Evolutionary conservation across 169 alveolate genomes (phyloP).

Genomic region (Plasmodium malariae): DNA sequence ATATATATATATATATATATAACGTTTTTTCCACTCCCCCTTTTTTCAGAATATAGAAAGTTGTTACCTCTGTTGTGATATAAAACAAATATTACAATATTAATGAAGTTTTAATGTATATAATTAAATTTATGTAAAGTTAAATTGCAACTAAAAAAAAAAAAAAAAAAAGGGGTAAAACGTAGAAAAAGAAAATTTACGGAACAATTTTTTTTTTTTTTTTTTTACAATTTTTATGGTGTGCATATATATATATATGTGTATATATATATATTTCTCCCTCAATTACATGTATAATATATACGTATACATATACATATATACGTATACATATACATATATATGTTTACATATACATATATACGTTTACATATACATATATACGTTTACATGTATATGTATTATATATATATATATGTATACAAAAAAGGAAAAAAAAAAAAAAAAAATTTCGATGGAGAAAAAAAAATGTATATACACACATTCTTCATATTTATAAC

Average conservation of each 20-base stretch:
- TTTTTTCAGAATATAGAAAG: not conserved
- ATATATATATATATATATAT: not conserved
- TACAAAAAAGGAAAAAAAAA: conserved; percentile 19
- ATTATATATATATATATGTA: conserved; percentile 11
- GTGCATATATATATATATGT: no score
- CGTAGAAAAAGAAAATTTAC: not conserved
- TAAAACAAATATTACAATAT: not conserved
- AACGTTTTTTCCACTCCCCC: not conserved
- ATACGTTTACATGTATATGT: conserved; percentile 9
- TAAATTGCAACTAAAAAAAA: not conserved
- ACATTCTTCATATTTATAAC: not conserved
- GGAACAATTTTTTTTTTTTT: not conserved
- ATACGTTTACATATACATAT: not conserved
- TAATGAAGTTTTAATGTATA: not conserved
- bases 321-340: not conserved
- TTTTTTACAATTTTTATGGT: no score
- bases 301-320: not conserved
- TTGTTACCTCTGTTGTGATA: not conserved
- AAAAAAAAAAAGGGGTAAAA: not conserved
- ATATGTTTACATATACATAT: not conserved
- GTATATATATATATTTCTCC: no score
- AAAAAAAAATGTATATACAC: conserved; percentile 7
- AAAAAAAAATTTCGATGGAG: conserved; percentile 27
- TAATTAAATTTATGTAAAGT: not conserved
- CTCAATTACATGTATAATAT: no score